Base-by-base conservation (phyloP, 148 eudicot species). In the Linanthus parryae region DNA sequence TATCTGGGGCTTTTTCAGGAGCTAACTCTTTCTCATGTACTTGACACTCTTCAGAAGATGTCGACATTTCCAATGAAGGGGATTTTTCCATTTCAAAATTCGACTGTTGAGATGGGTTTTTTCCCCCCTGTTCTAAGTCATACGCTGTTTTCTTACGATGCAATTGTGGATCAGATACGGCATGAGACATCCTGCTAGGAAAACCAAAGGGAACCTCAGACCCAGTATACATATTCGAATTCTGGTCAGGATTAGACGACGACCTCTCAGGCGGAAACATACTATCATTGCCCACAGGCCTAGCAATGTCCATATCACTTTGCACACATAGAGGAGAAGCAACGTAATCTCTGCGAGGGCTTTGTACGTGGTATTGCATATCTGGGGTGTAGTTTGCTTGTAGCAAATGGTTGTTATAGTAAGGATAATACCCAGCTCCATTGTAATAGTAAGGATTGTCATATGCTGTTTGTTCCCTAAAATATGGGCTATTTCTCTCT, bases 91-190 rank as follows among this genome's bases (percentile, higher is more conserved):
- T 56, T 17, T 25, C 54, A 36, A 55, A 63, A 38, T 57, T 66
- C 44, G 58, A 41, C 19, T 52, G 62, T 31, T 72, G 60, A 48
- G 54, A 52, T 28, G 75, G 56, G 46, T 39, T 66, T 42, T 52
- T 51, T 16, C 58, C 66, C 36, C 80, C 82, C 1, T 28, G 26
- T 46, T 74, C 80, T 2, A 74, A n/a, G n/a, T n/a, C n/a, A n/a
- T n/a, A n/a, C n/a, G n/a, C n/a, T n/a, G n/a, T 52, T 27, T 67
- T 73, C 40, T 62, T 66, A 33, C 59, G 67, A n/a, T 69, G 77
- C 55, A 74, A 48, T 40, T 79, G 75, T 36, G 78, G 76, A 50
- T 78, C 81, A 27, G 85, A 73, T 26, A 39, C 38, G 15, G 65
- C 66, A 58, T 77, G 76, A 48, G 52, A 50, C 56, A 73, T 67